A percentile compares a stretch with the other conserved stretches of the same genome.
Evolutionary conservation across 2,329 filamentous ascomycete genomes (phyloP).

Genomic region (Cercospora brassicicola): DNA sequence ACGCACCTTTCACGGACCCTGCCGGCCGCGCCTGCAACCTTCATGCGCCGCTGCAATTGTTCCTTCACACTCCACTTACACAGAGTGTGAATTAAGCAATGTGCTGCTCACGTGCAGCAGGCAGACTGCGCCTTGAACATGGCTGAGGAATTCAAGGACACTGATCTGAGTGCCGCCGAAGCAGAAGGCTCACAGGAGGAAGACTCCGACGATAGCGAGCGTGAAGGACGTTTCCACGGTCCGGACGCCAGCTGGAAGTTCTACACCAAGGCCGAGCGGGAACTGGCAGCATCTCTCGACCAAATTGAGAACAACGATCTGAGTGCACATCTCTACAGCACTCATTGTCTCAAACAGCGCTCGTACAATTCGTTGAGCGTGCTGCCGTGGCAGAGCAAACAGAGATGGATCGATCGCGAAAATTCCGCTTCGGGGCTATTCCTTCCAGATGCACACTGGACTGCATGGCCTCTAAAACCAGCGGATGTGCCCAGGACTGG

Average conservation of each 20-base stretch:
- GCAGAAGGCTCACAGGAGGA: background rate
- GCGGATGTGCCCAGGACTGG: conserved; percentile 60
- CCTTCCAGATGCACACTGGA: conserved; percentile 64
- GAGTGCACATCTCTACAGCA: conserved; percentile 74
- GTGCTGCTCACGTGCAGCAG: background rate
- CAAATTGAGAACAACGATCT: conserved; percentile 66
- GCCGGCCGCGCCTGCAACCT: background rate
- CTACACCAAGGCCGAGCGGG: conserved; percentile 63
- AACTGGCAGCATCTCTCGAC: conserved; percentile 63
- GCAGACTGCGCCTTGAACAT: background rate
- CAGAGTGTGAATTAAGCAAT: background rate
- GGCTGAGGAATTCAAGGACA: background rate
- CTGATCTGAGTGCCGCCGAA: background rate
- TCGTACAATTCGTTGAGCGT: background rate
- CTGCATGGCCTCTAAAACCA: conserved; percentile 76
- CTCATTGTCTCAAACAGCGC: conserved; percentile 66
- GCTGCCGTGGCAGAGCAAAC: conserved; percentile 43
- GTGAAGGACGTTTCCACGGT: conserved; percentile 70
- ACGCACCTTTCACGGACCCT: background rate
- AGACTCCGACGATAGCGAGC: conserved; percentile 25
- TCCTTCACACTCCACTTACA: background rate
- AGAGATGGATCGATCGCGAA: conserved; percentile 41
- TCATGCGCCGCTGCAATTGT: background rate
- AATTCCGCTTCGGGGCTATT: conserved; percentile 41
- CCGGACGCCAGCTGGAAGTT: conserved; percentile 64